Percentiles rank a stretch among this genome's conserved stretches.
Conservation (phyloP, 331 rosid species). For the Cydonia oblonga region DNA sequence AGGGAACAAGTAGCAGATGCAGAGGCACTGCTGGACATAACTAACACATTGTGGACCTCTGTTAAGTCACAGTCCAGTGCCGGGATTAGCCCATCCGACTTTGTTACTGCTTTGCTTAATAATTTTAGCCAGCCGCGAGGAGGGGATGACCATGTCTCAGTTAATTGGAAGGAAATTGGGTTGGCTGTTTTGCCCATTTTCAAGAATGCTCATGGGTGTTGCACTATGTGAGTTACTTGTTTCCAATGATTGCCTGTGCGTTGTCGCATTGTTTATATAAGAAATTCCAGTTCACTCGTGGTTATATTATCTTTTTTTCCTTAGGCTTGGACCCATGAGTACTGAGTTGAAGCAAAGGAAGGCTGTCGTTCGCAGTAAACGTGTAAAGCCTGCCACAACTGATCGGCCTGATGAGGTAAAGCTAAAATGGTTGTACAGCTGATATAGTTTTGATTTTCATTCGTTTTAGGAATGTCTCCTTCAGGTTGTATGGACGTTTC, state of each 20-base stretch:
- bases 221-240: constrained; percentile 44
- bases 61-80: constrained; percentile 46
- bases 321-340: constrained; percentile 84
- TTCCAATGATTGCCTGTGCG: neutral
- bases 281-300: neutral
- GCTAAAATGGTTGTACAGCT: neutral
- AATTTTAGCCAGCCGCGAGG: constrained; percentile 17
- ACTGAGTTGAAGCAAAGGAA: constrained; percentile 55
- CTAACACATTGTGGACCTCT: constrained; percentile 41
- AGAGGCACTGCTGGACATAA: constrained; percentile 60
- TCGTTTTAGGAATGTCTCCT: neutral
- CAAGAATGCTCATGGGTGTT: constrained; percentile 42
- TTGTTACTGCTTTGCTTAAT: constrained; percentile 39
- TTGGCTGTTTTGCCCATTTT: constrained; percentile 41
- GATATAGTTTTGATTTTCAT: neutral
- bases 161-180: constrained; percentile 49
- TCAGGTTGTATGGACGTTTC: neutral
- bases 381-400: constrained; percentile 27
- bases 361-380: constrained; percentile 18
- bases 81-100: constrained; percentile 62
- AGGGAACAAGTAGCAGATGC: constrained; percentile 89
- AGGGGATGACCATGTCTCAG: neutral
- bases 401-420: constrained; percentile 61
- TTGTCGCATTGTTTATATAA: neutral
- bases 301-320: neutral